A percentile compares a stretch with the other conserved stretches of the same genome.
Evolutionary conservation across 176 grass and related monocot genomes (phyloP).

Genomic region (Juncus effusus): DNA sequence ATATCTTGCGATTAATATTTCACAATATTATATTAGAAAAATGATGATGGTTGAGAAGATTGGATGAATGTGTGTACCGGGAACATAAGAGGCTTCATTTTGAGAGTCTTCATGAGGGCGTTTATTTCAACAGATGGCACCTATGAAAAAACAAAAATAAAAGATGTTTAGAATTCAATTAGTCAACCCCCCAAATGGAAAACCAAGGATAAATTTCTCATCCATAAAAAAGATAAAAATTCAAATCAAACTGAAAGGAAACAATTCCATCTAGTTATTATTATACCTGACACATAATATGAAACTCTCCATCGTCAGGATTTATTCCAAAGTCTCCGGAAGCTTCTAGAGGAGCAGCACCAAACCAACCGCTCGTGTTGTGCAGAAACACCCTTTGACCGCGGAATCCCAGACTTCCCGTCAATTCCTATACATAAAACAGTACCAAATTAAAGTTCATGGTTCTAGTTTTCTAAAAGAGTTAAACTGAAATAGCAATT

Average conservation of each 20-base stretch:
- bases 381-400: conserved; percentile 99
- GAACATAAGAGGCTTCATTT: conserved; percentile 87
- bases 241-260: conserved; percentile 2
- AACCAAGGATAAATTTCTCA: not conserved
- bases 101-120: conserved; percentile 91
- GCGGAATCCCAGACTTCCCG: conserved; percentile 73
- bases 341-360: conserved; percentile 87
- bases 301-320: conserved; percentile 93
- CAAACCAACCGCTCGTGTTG: conserved; percentile 96
- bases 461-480: conserved; percentile 18
- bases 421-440: conserved; percentile 50
- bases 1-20: no score
- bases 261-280: not conserved
- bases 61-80: conserved; percentile 36
- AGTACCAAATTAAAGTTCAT: conserved; percentile 4
- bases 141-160: conserved; percentile 34
- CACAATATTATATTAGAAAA: no score
- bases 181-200: conserved; percentile 11
- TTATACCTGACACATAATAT: conserved; percentile 96
- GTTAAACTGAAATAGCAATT: conserved; percentile 9
- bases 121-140: conserved; percentile 93
- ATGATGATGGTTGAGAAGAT: no score
- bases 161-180: conserved; percentile 10
- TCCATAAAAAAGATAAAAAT: conserved; percentile 1
- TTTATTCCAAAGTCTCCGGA: conserved; percentile 97